Base-by-base conservation (phyloP, 495 filamentous ascomycete genomes). In the Cercophora newfieldiana region DNA sequence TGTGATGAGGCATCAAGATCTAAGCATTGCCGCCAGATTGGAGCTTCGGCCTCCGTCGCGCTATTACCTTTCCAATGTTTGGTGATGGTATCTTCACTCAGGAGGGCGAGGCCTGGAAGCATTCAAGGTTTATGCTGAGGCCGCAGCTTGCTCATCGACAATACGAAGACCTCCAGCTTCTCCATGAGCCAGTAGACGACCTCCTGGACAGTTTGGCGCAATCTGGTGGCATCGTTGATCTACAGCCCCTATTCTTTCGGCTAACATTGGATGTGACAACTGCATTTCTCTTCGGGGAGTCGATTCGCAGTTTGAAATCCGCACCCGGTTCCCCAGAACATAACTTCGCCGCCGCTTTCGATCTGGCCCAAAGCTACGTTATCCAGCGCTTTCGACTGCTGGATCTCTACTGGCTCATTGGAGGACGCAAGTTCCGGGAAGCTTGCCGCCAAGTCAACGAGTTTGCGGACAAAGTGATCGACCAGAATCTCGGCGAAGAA, bases 81-180 rank as follows among this genome's bases (percentile, higher is more conserved):
- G 57, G 57, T 7, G 57, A 59, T 31, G 57, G 57, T 29, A 59
- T 59, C 6, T 59, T 59, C 57, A 59, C 57, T 2, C 57, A 59
- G 57, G 57, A 60, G 47, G 57, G 57, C 57, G 57, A 60, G 22
- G 57, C 57, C 29, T 60, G 57, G 57, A 60, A 60, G 57, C 57
- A 31, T 25, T 60, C 57, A 10, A 21, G 33, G 26, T 3, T 60
- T 10, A 60, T 60, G 57, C 57, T 60, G 57, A 37, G 57, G 33
- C 57, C 57, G 57, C 57, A 60, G 24, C 57, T 60, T 21, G 29
- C 25, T 24, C 57, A 60, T 47, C 57, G 57, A 10, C 57, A 60
- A 22, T 60, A 60, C 24, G 57, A 60, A 47, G 57, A 60, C 37
- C 31, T 60, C 12, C 22, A 60, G 29, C 21, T 60, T 44, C 47